These are phyloP conservation scores for Diplodia corticola DNA, from an alignment of 2,329 filamentous ascomycete species.

Conservation along the genomic window DNA sequence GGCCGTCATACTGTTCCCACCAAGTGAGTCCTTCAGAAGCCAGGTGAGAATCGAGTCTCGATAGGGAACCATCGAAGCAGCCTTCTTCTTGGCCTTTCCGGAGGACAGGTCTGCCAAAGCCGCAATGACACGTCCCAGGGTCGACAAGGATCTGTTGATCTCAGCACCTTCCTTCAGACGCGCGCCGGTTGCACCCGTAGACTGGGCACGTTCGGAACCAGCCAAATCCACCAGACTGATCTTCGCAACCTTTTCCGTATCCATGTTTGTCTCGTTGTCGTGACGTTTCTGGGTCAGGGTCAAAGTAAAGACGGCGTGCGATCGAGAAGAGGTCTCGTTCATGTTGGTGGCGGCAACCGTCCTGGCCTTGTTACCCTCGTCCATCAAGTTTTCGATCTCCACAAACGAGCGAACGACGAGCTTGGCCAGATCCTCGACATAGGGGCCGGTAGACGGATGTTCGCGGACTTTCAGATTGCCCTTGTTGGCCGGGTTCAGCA, in stretches of 20 bases:
- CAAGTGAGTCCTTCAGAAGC: constrained; percentile 93
- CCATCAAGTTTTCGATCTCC: constrained; percentile 97
- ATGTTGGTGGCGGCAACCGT: constrained; percentile 99
- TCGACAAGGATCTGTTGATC: constrained; percentile 96
- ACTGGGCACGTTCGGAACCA: constrained; percentile 95
- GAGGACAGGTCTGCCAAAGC: constrained; percentile 88
- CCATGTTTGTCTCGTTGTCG: constrained; percentile 92
- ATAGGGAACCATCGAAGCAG: constrained; percentile 81
- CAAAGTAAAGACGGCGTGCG: constrained; percentile 95
- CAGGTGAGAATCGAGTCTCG: constrained; percentile 96
- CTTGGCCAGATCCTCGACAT: constrained; percentile 97
- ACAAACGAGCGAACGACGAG: constrained; percentile 88
- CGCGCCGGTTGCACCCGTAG: constrained; percentile 92
- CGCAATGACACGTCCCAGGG: constrained; percentile 94
- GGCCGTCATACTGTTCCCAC: constrained; percentile 98
- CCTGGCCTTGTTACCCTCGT: constrained; percentile 97
- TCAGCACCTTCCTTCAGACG: constrained; percentile 96
- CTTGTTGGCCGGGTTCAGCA: constrained; percentile 93
- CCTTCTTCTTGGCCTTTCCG: constrained; percentile 78
- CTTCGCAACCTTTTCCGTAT: constrained; percentile 95
- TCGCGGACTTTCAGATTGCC: constrained; percentile 96
- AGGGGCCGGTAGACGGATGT: constrained; percentile 94
- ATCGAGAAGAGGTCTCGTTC: constrained; percentile 99
- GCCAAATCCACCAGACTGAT: constrained; percentile 98
- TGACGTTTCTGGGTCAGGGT: constrained; percentile 92